Evolutionary conservation across 208 protist genomes (phyloP), one percentile per base, ranked within the genome.

Genomic region (Wallacemonas sp.): DNA sequence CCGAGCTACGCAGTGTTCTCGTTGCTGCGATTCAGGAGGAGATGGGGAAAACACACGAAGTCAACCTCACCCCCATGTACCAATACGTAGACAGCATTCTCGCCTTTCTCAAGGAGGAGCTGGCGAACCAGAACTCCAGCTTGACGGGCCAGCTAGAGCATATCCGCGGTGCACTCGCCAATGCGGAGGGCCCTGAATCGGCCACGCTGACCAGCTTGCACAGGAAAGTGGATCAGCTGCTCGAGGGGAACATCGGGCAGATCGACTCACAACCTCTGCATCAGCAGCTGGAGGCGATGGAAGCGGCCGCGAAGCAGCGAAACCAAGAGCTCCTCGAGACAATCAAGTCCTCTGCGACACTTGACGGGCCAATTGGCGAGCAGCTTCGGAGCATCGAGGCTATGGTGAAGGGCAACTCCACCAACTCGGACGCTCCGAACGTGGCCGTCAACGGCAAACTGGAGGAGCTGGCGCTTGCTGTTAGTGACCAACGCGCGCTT

Each of bases 41-140:
- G 44, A 84, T 82, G 69, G 66, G 63, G 31, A 82, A 83, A 56
- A 65, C 74, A 6, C 84, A 86, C 9, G 80, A 90, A 51, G 75
- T 93, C 54, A 79, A 95, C 65, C 55, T 95, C 15, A 85, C 82
- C 2, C 84, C 82, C 21, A 81, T 95, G 74, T 90, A 85, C 74
- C 68, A 82, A 61, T 93, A 92, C 66, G 72, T 95, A 38, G 90
- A 95, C 54, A 78, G 78, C 56, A 69, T 90, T 17, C 62, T 93
- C 3, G 60, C 62, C 39, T 81, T 84, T 33, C 44, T 95, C 39
- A 79, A 86, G 54, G 78, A 87, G 30, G 70, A 79, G 45, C 55
- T 72, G 28, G 56, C 39, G 27, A 54, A 69, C 19, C 72, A 79
- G 21, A 66, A 76, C 17, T 46, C 63, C 17, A 17, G 30, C 30